Evolutionary conservation across 192 early-diverging fungal genomes (phyloP).

Genomic region (Obelidium mucronatum): DNA sequence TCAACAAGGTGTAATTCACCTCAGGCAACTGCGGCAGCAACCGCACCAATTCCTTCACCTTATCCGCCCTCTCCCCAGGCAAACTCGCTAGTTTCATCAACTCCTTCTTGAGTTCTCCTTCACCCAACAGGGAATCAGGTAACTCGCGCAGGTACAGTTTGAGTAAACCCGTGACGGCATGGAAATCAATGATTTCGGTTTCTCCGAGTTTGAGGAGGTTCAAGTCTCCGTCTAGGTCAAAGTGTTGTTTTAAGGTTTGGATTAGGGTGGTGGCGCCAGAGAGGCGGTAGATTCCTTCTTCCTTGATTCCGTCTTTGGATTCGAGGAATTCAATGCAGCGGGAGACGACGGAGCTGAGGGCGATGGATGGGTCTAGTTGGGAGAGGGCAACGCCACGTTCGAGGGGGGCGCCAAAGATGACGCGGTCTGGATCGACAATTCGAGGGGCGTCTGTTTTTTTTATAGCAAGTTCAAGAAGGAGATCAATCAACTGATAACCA

Average conservation of each 20-base stretch:
- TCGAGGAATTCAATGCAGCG: slow-evolving; percentile 98
- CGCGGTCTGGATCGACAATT: background rate
- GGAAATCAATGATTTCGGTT: slow-evolving; percentile 78
- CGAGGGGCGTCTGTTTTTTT: background rate
- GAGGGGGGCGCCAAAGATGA: slow-evolving; percentile 82
- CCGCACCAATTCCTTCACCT: slow-evolving; percentile 81
- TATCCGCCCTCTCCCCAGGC: slow-evolving; percentile 75
- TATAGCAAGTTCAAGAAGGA: too few species aligned
- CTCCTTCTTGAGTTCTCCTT: slow-evolving; percentile 77
- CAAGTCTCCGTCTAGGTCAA: slow-evolving; percentile 83
- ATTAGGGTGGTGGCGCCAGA: slow-evolving; percentile 81
- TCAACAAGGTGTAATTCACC: slow-evolving; percentile 91
- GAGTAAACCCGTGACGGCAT: slow-evolving; percentile 90
- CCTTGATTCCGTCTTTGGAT: slow-evolving; percentile 38
- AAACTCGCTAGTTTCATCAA: slow-evolving; percentile 83
- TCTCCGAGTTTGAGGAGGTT: slow-evolving; percentile 57
- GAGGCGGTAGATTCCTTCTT: slow-evolving; percentile 96
- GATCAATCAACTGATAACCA: too few species aligned
- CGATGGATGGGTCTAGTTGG: slow-evolving; percentile 73
- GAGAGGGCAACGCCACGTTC: slow-evolving; percentile 78
- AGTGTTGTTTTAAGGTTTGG: slow-evolving; percentile 77
- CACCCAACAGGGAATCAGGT: slow-evolving; percentile 78
- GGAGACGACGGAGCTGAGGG: slow-evolving; percentile 88
- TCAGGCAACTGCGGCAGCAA: slow-evolving; percentile 81
- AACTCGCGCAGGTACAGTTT: slow-evolving; percentile 94